Evolutionary conservation across 2,329 filamentous ascomycete genomes (phyloP).

Genomic region (Fusarium oxysporum): DNA sequence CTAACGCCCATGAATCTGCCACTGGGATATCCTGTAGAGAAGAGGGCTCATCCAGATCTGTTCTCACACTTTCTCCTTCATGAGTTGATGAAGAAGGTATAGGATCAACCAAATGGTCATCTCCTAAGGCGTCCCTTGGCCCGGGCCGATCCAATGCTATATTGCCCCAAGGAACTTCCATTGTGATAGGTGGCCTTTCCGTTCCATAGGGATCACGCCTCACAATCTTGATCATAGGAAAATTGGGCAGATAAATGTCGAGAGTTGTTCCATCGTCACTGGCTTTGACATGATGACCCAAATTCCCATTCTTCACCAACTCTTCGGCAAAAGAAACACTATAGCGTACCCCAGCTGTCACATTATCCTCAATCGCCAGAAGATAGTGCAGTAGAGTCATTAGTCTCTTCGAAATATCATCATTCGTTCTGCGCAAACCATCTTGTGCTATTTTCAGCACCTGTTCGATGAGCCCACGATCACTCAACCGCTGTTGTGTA

Average conservation of each 20-base stretch:
- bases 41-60: background rate
- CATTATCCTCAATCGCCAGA: conserved; percentile 55
- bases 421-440: conserved; percentile 49
- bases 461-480: conserved; percentile 55
- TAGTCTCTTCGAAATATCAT: conserved; percentile 54
- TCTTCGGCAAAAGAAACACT: conserved; percentile 29
- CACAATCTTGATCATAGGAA: conserved; percentile 54
- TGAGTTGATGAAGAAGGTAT: background rate
- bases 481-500: conserved; percentile 55
- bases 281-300: conserved; percentile 23
- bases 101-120: no score
- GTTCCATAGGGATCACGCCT: background rate
- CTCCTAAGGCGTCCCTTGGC: background rate
- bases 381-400: conserved; percentile 56
- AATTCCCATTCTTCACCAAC: conserved; percentile 35
- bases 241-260: conserved; percentile 56
- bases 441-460: conserved; percentile 52
- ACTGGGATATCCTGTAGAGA: background rate
- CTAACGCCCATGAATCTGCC: conserved; percentile 1
- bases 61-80: no score
- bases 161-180: conserved; percentile 1
- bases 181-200: background rate
- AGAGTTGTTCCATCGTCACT: conserved; percentile 38
- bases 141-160: background rate
- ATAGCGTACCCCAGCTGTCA: conserved; percentile 46